These are phyloP conservation scores for Scedosporium apiospermum DNA, from an alignment of 2,329 filamentous ascomycete species.

Conservation along the genomic window DNA sequence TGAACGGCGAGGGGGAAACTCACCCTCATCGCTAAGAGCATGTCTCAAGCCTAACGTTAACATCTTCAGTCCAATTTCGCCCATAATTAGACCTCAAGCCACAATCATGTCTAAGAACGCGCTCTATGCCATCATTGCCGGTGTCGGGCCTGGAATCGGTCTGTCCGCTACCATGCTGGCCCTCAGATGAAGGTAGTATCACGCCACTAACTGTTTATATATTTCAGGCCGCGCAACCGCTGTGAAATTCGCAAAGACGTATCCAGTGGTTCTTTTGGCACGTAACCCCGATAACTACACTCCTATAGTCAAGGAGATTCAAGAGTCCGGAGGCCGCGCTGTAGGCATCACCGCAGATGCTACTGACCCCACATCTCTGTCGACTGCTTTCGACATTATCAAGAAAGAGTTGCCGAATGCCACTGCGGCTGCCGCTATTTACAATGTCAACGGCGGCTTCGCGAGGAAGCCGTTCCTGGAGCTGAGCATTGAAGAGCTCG, in stretches of 20 bases:
- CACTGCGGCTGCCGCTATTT: constrained; percentile 55
- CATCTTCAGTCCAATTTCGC: too few relatives aligned
- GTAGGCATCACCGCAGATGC: constrained; percentile 53
- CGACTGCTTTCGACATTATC: constrained; percentile 52
- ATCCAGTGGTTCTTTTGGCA: constrained; percentile 67
- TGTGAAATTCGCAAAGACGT: constrained; percentile 50
- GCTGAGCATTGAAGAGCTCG: constrained; percentile 38
- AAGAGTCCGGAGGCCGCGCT: constrained; percentile 55
- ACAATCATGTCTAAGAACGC: constrained; percentile 22
- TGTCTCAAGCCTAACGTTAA: too few relatives aligned
- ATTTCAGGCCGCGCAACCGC: constrained; percentile 36
- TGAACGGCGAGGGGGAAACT: too few relatives aligned
- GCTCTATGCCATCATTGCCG: constrained; percentile 59
- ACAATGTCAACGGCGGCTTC: constrained; percentile 53
- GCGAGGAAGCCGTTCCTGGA: constrained; percentile 50
- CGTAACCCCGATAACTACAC: constrained; percentile 57
- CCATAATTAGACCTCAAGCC: neutral
- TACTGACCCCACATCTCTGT: constrained; percentile 34
- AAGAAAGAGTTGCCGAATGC: constrained; percentile 45
- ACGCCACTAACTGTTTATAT: neutral
- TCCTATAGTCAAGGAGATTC: constrained; percentile 60
- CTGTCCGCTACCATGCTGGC: constrained; percentile 4
- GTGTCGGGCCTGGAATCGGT: constrained; percentile 61
- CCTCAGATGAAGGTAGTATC: neutral
- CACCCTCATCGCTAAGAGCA: too few relatives aligned